Base-by-base conservation (phyloP, 2,329 filamentous ascomycete species). In the Cryphonectria japonica region DNA sequence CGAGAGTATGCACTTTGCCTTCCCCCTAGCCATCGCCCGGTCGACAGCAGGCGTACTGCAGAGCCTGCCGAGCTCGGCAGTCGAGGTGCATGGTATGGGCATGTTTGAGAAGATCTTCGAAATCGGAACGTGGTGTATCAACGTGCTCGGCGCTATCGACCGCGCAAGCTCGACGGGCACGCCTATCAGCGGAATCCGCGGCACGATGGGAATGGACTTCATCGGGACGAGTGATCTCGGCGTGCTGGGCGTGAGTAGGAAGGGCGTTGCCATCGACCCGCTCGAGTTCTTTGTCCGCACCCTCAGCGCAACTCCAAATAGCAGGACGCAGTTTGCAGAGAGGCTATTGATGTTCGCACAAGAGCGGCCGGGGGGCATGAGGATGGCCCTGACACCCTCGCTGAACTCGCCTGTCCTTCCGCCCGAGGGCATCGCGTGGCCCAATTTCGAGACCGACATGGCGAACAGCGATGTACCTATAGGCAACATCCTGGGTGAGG, bases 1-100 rank as follows among this genome's bases (percentile, higher is more conserved):
- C 70, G 85, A 85, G 73, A 86, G 88, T 63, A 87, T 91, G 85
- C 87, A 84, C 46, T 90, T 90, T 80, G 84, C 85, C 43, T 90
- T 88, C 69, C 88, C 89, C 0, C 83, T 91, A 39, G 84, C 88
- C 52, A 88, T 91, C n/a, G 88, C 88, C 0, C 82, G 87, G 64
- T 88, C 89, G 65, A 83, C 90, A 1, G 82, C 88, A 0, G 79
- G 78, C 8, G 79, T 83, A 8, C 78, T 85, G 32, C 79, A 81
- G 26, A 79, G 79, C 6, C 76, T 85, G 1, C 83, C 83, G 0
- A 79, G 78, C 2, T 78, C 78, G 16, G 82, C 80, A 13, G 82
- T 85, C 67, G 83, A 85, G 70, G 83, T 85, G 1, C 83, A 85
- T 71, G 83, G 83, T 43, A 85, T 85, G 82, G 83, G 83, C 37